A percentile compares a stretch with the other conserved stretches of the same genome.
phyloP scores from a whole-genome alignment of 179 eudicot genomes.

The Silene noctiflora region DNA sequence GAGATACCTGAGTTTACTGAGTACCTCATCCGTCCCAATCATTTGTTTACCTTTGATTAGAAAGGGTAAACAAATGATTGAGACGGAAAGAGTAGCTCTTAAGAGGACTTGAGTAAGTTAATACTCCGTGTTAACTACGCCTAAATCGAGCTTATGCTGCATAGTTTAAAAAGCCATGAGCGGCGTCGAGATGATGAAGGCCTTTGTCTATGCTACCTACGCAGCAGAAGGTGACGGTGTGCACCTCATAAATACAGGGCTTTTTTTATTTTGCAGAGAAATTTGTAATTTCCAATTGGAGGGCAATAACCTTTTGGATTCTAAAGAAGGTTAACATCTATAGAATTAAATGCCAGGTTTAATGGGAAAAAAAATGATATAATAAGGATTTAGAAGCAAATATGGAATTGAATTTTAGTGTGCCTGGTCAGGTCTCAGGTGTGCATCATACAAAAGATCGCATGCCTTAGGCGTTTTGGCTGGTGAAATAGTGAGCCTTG shows the following conservation, averaged over 20 bases:
- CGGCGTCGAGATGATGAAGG: not conserved
- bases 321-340: not conserved
- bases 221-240: not conserved
- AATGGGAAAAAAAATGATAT: not conserved
- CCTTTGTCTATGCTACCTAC: not conserved
- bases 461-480: not conserved
- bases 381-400: too few relatives aligned
- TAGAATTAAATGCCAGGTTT: not conserved
- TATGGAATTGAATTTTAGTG: not conserved
- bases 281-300: not conserved
- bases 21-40: too few relatives aligned
- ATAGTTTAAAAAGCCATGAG: not conserved
- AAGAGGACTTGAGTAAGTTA: not conserved
- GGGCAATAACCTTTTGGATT: not conserved
- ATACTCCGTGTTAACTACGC: not conserved
- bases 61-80: too few relatives aligned
- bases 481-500: not conserved
- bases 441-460: not conserved
- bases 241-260: not conserved
- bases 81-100: not conserved
- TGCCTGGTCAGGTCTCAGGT: not conserved
- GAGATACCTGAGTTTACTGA: not conserved
- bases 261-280: not conserved
- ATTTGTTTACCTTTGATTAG: too few relatives aligned
- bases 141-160: not conserved